Evolutionary conservation across 75 land plant species (phyloP).

Genomic region (Pseudotsuga menziesii): DNA sequence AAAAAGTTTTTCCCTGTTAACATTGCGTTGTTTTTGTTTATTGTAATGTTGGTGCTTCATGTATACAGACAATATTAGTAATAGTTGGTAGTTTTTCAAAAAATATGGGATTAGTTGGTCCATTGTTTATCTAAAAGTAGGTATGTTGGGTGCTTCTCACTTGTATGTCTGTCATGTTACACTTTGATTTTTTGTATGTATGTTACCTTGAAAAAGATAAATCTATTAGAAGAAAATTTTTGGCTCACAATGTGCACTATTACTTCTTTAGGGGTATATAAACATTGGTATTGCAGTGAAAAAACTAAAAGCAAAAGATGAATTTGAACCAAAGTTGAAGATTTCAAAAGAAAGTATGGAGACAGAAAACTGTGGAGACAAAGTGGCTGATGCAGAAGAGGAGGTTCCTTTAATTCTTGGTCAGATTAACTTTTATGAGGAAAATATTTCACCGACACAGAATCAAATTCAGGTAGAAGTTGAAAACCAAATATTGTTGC

Average conservation of each 20-base stretch:
- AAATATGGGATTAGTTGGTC: too few species aligned
- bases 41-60: too few species aligned
- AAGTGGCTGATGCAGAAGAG: constrained; percentile 51
- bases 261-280: constrained; percentile 77
- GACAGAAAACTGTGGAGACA: constrained; percentile 20
- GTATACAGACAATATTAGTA: too few species aligned
- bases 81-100: too few species aligned
- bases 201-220: neutral
- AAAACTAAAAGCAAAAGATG: constrained; percentile 28
- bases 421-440: constrained; percentile 31
- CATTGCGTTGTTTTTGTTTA: too few species aligned
- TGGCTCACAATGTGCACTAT: neutral
- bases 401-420: constrained; percentile 64
- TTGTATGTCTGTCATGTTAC: neutral
- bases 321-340: constrained; percentile 16
- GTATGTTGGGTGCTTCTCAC: neutral
- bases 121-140: neutral
- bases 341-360: constrained; percentile 19
- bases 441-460: neutral
- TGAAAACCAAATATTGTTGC: constrained; percentile 7
- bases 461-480: constrained; percentile 10
- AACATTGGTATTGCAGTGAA: constrained; percentile 76
- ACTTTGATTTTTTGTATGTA: neutral
- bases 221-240: neutral
- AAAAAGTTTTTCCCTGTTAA: too few species aligned